Conservation (phyloP, 2,329 filamentous ascomycete species). For the Stemphylium beticola region DNA sequence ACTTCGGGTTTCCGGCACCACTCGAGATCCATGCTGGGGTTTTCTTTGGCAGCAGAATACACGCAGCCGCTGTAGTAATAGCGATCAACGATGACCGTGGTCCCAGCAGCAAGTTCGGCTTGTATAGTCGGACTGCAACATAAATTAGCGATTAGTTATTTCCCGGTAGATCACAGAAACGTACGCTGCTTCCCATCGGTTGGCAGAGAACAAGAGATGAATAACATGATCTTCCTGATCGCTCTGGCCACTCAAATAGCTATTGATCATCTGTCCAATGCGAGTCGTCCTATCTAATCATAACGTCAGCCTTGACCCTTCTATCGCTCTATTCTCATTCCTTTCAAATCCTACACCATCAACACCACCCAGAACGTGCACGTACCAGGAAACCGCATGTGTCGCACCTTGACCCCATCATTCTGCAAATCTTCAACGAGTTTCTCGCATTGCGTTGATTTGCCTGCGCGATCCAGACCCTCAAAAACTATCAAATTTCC, state of each 20-base stretch:
- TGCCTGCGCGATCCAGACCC: constrained; percentile 87
- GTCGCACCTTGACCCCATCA: constrained; percentile 60
- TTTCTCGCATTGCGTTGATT: constrained; percentile 84
- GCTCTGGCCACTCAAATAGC: constrained; percentile 74
- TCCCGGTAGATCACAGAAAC: background rate
- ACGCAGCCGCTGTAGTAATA: constrained; percentile 96
- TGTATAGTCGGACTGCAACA: constrained; percentile 10
- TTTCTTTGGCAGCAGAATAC: constrained; percentile 87
- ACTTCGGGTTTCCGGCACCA: constrained; percentile 89
- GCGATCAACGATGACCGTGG: constrained; percentile 82
- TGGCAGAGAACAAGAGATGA: constrained; percentile 88
- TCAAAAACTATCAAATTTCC: constrained; percentile 85
- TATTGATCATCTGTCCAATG: constrained; percentile 86
- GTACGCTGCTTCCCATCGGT: constrained; percentile 76
- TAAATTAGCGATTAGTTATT: background rate
- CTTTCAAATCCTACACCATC: background rate
- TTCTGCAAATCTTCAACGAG: constrained; percentile 63
- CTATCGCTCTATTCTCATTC: constrained; percentile 2
- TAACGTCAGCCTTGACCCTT: background rate
- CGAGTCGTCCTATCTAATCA: constrained; percentile 75
- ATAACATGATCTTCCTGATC: constrained; percentile 87
- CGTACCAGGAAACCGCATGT: constrained; percentile 71
- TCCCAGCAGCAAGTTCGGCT: constrained; percentile 65
- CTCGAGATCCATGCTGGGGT: constrained; percentile 69
- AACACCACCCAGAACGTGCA: background rate